Conservation (phyloP, 106 monocot genomes). For the Ottelia alismoides region DNA sequence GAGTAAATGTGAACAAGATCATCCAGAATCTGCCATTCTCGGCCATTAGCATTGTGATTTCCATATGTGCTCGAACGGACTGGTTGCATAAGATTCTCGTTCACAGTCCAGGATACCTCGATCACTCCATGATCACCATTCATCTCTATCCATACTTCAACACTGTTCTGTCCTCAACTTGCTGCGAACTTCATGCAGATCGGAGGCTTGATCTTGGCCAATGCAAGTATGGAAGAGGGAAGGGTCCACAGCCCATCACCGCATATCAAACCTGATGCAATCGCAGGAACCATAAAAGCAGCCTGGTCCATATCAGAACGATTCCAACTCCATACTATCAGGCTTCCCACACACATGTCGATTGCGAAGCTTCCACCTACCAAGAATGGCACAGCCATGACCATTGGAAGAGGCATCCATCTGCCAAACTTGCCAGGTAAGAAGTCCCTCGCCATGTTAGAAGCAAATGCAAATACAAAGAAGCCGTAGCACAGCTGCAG, state of each 20-base stretch:
- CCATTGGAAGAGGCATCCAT: conserved; percentile 91
- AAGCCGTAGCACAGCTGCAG: conserved; percentile 87
- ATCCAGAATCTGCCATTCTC: no score
- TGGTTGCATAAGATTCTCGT: no score
- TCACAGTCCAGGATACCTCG: no score
- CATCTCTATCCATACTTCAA: no score
- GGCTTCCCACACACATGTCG: conserved; percentile 78
- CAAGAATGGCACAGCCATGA: conserved; percentile 88
- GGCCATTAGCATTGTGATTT: no score
- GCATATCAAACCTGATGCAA: conserved; percentile 90
- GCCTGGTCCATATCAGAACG: conserved; percentile 32
- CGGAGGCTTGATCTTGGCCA: conserved; percentile 79
- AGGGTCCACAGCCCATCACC: conserved; percentile 95
- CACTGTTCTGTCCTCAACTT: no score
- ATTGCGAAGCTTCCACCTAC: conserved; percentile 85
- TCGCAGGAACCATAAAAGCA: conserved; percentile 59
- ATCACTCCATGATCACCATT: no score
- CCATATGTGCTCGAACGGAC: no score
- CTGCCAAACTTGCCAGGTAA: conserved; percentile 39
- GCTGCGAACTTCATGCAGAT: conserved; percentile 67
- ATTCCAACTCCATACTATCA: conserved; percentile 67
- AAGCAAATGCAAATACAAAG: conserved; percentile 62
- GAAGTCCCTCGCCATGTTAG: conserved; percentile 56
- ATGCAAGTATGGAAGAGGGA: conserved; percentile 79
- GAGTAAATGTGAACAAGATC: no score